phyloP scores from a whole-genome alignment of 1,284 basidiomycete genomes.

The Crucibulum cyathiforme region DNA sequence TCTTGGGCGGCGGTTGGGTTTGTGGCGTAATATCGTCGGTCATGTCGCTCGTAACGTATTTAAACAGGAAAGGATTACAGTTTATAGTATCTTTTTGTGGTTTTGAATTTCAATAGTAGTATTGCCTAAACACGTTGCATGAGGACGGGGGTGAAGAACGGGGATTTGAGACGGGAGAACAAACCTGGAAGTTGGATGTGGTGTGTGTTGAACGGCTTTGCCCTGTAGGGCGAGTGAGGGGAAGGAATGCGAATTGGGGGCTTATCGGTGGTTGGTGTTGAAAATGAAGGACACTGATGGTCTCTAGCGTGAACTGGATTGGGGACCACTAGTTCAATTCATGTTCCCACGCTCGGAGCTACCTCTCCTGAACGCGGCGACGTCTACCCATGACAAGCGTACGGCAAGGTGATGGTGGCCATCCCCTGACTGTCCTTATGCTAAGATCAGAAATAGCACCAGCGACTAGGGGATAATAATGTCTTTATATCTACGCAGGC shows the following conservation, averaged over 20 bases:
- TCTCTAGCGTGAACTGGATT: background rate
- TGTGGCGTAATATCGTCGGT: slow-evolving; percentile 75
- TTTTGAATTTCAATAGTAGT: slow-evolving; percentile 51
- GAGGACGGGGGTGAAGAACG: slow-evolving; percentile 10
- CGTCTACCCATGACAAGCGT: too few relatives aligned
- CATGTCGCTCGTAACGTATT: slow-evolving; percentile 81
- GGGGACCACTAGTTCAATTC: too few relatives aligned
- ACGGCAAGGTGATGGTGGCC: too few relatives aligned
- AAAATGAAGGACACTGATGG: slow-evolving; percentile 43
- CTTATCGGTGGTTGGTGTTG: slow-evolving; percentile 49
- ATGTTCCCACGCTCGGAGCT: too few relatives aligned
- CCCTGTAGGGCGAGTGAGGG: slow-evolving; percentile 86
- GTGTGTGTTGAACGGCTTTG: slow-evolving; percentile 70
- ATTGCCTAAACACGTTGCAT: slow-evolving; percentile 24
- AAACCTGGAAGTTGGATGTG: slow-evolving; percentile 59
- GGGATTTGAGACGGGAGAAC: slow-evolving; percentile 20
- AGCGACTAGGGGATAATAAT: too few relatives aligned
- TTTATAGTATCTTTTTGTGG: slow-evolving; percentile 60
- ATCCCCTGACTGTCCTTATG: too few relatives aligned
- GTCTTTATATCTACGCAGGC: background rate
- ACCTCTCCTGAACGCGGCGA: too few relatives aligned
- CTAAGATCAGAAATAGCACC: too few relatives aligned
- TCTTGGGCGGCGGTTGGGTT: slow-evolving; percentile 61
- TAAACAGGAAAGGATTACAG: slow-evolving; percentile 46
- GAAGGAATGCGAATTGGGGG: slow-evolving; percentile 54